These are phyloP conservation scores for Alternaria rosae DNA, from an alignment of 2,329 filamentous ascomycete genomes.

Conservation along the genomic window DNA sequence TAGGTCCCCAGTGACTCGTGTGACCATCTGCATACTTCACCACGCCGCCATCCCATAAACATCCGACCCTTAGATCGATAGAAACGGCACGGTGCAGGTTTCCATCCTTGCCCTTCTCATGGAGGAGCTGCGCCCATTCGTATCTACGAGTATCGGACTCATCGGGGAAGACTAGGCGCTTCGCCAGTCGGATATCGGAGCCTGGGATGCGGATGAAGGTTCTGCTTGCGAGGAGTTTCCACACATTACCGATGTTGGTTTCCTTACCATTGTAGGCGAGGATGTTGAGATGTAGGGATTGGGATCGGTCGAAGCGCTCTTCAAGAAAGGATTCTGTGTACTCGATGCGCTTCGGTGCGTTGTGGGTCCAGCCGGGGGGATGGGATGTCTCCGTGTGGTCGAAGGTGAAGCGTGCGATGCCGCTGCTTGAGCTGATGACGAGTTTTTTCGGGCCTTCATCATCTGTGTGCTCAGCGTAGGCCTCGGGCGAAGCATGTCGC, in stretches of 20 bases:
- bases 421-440: conserved; percentile 28
- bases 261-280: conserved; percentile 55
- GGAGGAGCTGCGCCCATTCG: conserved; percentile 30
- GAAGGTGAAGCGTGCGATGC: conserved; percentile 42
- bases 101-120: conserved; percentile 35
- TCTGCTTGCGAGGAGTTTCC: conserved; percentile 39
- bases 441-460: conserved; percentile 26
- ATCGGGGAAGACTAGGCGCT: conserved; percentile 47
- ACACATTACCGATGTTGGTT: conserved; percentile 41
- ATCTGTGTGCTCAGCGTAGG: conserved; percentile 16
- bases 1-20: conserved; percentile 53
- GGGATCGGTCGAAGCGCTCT: conserved; percentile 37
- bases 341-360: conserved; percentile 18
- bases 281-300: conserved; percentile 42
- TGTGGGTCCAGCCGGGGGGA: conserved; percentile 19
- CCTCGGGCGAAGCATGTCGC: conserved; percentile 15
- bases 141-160: conserved; percentile 9
- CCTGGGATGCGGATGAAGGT: conserved; percentile 52
- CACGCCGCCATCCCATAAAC: conserved; percentile 55
- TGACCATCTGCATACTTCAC: conserved; percentile 57
- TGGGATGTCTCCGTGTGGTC: conserved; percentile 23
- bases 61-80: conserved; percentile 57
- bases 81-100: conserved; percentile 49
- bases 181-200: conserved; percentile 50
- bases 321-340: conserved; percentile 41